Conservation (phyloP, 2,329 filamentous ascomycete genomes). For the Coniella lustricola region DNA sequence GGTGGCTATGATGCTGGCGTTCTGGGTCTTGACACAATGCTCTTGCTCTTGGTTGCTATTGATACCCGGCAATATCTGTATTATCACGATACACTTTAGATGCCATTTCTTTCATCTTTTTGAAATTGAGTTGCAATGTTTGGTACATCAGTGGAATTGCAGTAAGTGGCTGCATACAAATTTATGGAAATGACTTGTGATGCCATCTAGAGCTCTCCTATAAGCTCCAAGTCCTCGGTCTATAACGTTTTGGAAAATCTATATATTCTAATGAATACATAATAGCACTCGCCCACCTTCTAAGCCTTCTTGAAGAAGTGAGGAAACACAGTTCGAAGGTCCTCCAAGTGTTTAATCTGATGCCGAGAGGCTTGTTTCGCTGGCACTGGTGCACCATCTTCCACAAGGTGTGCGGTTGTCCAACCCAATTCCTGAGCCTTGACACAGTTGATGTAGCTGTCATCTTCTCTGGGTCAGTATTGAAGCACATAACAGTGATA, state of each 20-base stretch:
- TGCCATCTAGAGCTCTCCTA: not conserved
- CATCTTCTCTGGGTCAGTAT: conserved; percentile 48
- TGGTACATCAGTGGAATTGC: too few species aligned
- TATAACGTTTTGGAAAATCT: not conserved
- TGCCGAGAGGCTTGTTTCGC: conserved; percentile 59
- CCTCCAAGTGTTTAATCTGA: conserved; percentile 68
- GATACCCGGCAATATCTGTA: too few species aligned
- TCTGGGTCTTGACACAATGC: not conserved
- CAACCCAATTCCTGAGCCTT: conserved; percentile 75
- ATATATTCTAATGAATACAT: not conserved
- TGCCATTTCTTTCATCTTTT: not conserved
- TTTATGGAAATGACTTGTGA: not conserved
- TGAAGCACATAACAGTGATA: not conserved
- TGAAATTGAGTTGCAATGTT: too few species aligned
- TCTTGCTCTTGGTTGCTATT: too few species aligned
- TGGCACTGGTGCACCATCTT: conserved; percentile 62
- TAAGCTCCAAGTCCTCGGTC: not conserved
- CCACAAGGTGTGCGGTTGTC: conserved; percentile 79
- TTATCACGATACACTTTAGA: not conserved
- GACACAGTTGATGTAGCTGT: conserved; percentile 76
- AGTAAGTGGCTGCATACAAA: too few species aligned
- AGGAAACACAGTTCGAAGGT: conserved; percentile 70
- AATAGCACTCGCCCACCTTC: not conserved
- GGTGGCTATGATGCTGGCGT: not conserved
- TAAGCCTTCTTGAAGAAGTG: conserved; percentile 65